A percentile compares a stretch with the other conserved stretches of the same genome.
Evolutionary conservation across 2,329 filamentous ascomycete genomes (phyloP).

Genomic region (Drechslerella dactyloides): DNA sequence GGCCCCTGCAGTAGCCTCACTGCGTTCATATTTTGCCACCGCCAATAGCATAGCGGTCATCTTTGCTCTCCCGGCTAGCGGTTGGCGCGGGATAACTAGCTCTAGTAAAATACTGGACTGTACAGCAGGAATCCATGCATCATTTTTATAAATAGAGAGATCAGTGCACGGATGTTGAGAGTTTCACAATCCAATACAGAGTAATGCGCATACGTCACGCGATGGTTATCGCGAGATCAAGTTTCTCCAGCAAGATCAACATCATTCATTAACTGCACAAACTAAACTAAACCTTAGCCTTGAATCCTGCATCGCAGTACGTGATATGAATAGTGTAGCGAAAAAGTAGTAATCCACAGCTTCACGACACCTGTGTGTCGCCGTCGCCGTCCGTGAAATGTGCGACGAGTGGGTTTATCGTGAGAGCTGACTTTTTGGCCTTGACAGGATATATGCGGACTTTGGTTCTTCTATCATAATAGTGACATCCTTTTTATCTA

Average conservation of each 20-base stretch:
- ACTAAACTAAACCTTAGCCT: no score
- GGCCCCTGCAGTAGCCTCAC: background rate
- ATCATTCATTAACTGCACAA: no score
- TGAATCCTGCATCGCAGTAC: no score
- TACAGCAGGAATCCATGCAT: no score
- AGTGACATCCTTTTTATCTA: no score
- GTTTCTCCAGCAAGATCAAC: no score
- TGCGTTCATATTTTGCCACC: background rate
- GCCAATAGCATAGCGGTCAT: background rate
- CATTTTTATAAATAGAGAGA: background rate
- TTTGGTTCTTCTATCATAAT: no score
- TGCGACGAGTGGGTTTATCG: no score
- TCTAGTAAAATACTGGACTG: background rate
- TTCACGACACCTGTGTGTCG: slow-evolving; percentile 50
- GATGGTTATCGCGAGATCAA: no score
- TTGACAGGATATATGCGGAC: no score
- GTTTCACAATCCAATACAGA: background rate
- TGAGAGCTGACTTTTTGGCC: no score
- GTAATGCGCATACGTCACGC: background rate
- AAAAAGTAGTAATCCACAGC: background rate
- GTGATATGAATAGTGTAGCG: background rate
- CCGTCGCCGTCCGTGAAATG: slow-evolving; percentile 33
- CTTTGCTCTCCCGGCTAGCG: background rate
- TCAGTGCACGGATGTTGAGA: background rate
- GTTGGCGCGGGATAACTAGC: background rate